A percentile compares a stretch with the other conserved stretches of the same genome.
Conservation (phyloP, 768 basidiomycete species). For the Tricholoma saponaceum region DNA sequence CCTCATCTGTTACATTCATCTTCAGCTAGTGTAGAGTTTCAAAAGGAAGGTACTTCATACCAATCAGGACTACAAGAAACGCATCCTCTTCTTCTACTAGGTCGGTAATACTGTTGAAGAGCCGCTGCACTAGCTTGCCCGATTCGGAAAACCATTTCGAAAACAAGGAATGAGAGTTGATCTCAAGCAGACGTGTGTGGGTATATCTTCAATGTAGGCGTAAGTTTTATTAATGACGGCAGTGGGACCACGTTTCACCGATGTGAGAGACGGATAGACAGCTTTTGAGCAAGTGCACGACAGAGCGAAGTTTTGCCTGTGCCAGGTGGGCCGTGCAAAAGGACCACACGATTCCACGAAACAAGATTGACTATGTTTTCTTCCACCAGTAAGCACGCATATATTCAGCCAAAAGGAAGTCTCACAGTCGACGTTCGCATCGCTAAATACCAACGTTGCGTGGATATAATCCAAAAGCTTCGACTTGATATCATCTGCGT, state of each 20-base stretch:
- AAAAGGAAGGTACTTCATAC: slow-evolving; percentile 31
- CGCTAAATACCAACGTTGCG: slow-evolving; percentile 89
- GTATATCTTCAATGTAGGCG: slow-evolving; percentile 57
- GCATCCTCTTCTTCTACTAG: slow-evolving; percentile 88
- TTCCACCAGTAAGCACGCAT: slow-evolving; percentile 4
- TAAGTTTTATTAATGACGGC: slow-evolving; percentile 1
- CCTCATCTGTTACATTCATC: slow-evolving; percentile 67
- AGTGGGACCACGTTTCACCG: slow-evolving; percentile 42
- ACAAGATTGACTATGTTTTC: slow-evolving; percentile 73
- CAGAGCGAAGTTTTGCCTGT: slow-evolving; percentile 97
- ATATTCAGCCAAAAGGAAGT: slow-evolving; percentile 9
- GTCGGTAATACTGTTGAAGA: slow-evolving; percentile 87
- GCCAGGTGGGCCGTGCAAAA: slow-evolving; percentile 95
- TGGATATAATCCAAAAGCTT: slow-evolving; percentile 92
- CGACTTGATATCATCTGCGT: slow-evolving; percentile 76
- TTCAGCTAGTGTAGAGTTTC: neutral
- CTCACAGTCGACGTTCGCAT: slow-evolving; percentile 81
- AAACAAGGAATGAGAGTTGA: slow-evolving; percentile 97
- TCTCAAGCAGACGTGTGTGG: slow-evolving; percentile 86
- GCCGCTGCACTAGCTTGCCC: slow-evolving; percentile 92
- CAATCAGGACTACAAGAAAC: slow-evolving; percentile 93
- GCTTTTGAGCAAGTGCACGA: slow-evolving; percentile 91
- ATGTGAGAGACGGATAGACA: slow-evolving; percentile 85
- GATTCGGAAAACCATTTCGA: slow-evolving; percentile 99
- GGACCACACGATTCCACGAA: slow-evolving; percentile 92